Evolutionary conservation across 306 rosid genomes (phyloP).

Genomic region (Glycine tomentella): DNA sequence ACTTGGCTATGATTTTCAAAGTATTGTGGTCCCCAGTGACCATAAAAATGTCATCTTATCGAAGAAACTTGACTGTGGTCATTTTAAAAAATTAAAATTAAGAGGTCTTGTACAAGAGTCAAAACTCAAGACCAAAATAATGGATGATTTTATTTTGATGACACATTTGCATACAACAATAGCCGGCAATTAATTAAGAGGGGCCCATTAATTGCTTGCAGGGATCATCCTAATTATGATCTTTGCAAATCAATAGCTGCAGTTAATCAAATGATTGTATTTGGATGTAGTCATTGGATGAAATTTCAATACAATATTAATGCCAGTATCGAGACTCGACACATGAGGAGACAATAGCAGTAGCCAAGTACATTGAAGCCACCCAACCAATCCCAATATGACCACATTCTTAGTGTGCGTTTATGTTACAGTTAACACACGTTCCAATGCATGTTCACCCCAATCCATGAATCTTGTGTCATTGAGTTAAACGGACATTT

Average conservation of each 20-base stretch:
- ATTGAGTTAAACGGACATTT: not conserved
- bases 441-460: no score
- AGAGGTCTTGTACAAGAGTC: conserved; percentile 20
- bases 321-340: not conserved
- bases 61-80: conserved; percentile 5
- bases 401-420: not conserved
- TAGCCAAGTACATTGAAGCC: not conserved
- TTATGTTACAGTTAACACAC: no score
- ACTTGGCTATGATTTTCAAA: not conserved
- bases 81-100: conserved; percentile 5
- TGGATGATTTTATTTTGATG: conserved; percentile 33
- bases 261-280: conserved; percentile 1
- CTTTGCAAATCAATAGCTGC: conserved; percentile 1
- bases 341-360: not conserved
- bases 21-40: conserved; percentile 33
- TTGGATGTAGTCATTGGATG: not conserved
- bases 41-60: not conserved
- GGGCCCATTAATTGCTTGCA: conserved; percentile 17
- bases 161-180: not conserved
- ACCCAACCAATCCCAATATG: not conserved
- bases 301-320: conserved; percentile 4
- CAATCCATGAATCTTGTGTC: no score
- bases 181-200: conserved; percentile 7
- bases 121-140: conserved; percentile 16
- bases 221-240: conserved; percentile 5